Percentiles rank a stretch among this genome's conserved stretches.
These are phyloP conservation scores for Populus simonii DNA, from an alignment of 345 rosid species.

Conservation along the genomic window DNA sequence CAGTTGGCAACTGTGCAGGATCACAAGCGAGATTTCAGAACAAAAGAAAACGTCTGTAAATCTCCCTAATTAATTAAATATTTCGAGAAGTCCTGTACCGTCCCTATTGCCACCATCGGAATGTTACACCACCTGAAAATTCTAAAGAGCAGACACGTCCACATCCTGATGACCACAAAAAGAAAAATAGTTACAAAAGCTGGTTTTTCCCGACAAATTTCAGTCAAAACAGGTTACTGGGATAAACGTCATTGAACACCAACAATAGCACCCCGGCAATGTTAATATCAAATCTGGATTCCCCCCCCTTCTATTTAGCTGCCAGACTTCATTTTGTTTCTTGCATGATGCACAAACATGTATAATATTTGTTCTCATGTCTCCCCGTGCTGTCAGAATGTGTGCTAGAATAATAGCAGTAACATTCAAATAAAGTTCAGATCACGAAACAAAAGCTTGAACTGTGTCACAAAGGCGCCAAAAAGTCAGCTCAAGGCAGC, in stretches of 20 bases:
- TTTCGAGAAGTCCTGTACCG: conserved; percentile 40
- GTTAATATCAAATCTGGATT: background rate
- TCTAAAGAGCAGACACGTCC: conserved; percentile 86
- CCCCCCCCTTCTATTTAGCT: background rate
- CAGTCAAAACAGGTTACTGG: background rate
- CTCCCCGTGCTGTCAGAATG: background rate
- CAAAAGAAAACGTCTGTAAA: background rate
- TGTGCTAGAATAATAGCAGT: background rate
- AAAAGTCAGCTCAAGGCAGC: background rate
- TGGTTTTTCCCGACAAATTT: no score
- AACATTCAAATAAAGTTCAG: background rate
- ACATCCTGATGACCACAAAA: conserved; percentile 50
- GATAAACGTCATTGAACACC: background rate
- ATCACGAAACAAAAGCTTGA: background rate
- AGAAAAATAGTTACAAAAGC: no score
- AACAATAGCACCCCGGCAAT: background rate
- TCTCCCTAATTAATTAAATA: background rate
- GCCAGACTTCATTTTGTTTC: background rate
- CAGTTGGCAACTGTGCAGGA: conserved; percentile 71
- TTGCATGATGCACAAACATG: background rate
- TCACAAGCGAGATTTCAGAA: conserved; percentile 1
- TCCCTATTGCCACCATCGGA: conserved; percentile 76
- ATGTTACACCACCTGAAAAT: conserved; percentile 61
- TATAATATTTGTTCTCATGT: background rate
- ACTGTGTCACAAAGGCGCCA: background rate